Evolutionary conservation across 2,329 filamentous ascomycete species (phyloP), one percentile per base, ranked within the genome.

Genomic region (Ascochyta koolunga): DNA sequence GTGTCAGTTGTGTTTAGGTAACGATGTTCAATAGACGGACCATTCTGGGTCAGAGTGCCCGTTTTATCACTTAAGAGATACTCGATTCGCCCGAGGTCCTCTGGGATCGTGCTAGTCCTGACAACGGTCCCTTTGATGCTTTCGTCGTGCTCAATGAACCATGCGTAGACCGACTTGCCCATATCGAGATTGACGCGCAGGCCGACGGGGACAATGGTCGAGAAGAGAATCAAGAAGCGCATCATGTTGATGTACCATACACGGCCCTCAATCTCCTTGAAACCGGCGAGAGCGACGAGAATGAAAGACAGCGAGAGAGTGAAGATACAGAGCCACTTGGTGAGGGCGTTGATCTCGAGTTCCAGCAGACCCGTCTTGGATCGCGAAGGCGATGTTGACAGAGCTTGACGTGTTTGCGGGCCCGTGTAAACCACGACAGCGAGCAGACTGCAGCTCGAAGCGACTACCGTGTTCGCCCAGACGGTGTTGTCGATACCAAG

Each of bases 181-280:
- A 99, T 89, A 70, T 99, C 95, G 16, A 99, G 81, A 71, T 99
- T 99, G 64, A 99, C 95, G 44, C 95, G 89, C 63, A 99, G 80
- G 77, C 92, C 96, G 75, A 99, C 97, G 1, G 95, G 95, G 22
- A 99, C 96, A 68, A 99, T 99, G 0, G 93, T 98, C n/a, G 93
- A 98, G 79, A 99, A 99, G 1, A 99, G 81, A 56, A 99, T 96
- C 59, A 99, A 79, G 72, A 98, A 99, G n/a, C 93, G 88, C 87
- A 96, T 95, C 67, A 98, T 96, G 61, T 96, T 93, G 62, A 98
- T 87, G 74, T 98, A 99, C 95, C 95, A 99, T 21, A 84, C 78
- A 48, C 85, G 84, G 18, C 83, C 85, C 48, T 86, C 80, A 1
- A 85, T 85, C n/a, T 69, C 70, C 8, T 87, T 82, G 60, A 96